Percentiles rank a stretch among this genome's conserved stretches.
These are phyloP conservation scores for Tuber magnatum DNA, from an alignment of 495 filamentous ascomycete genomes.

Conservation along the genomic window DNA sequence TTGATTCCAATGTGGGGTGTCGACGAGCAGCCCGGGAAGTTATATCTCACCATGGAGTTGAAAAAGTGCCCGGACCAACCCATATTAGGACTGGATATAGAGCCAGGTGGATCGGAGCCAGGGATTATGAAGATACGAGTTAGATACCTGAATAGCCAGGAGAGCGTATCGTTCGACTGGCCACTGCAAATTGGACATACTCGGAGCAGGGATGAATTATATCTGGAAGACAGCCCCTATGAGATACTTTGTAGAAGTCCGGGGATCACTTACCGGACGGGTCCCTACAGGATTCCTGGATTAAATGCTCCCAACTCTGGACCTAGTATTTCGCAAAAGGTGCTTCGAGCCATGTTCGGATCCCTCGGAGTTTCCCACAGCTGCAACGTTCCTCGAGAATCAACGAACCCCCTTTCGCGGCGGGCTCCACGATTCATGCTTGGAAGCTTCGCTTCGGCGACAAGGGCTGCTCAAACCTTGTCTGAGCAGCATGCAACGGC, in stretches of 20 bases:
- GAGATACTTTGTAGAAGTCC: slow-evolving; percentile 1
- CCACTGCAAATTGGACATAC: background rate
- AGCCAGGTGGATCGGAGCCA: slow-evolving; percentile 21
- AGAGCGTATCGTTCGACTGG: slow-evolving; percentile 1
- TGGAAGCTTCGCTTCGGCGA: background rate
- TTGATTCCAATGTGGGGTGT: slow-evolving; percentile 10
- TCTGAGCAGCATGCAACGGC: background rate
- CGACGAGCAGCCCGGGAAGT: slow-evolving; percentile 22
- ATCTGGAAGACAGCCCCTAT: background rate
- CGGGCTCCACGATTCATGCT: background rate
- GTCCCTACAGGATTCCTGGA: background rate
- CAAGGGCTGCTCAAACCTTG: background rate
- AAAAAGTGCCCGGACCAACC: slow-evolving; percentile 22
- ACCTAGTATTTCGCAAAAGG: background rate
- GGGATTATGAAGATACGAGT: slow-evolving; percentile 25
- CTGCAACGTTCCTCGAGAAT: background rate
- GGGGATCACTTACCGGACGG: background rate
- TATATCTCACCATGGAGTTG: slow-evolving; percentile 32
- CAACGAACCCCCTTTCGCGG: background rate
- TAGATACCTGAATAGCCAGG: slow-evolving; percentile 20
- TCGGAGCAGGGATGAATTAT: background rate
- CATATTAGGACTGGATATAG: slow-evolving; percentile 14
- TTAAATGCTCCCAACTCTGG: background rate
- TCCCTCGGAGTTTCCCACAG: background rate
- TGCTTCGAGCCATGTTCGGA: background rate